Conservation (phyloP, 495 filamentous ascomycete species). For the Friedmanniomyces simplex region DNA sequence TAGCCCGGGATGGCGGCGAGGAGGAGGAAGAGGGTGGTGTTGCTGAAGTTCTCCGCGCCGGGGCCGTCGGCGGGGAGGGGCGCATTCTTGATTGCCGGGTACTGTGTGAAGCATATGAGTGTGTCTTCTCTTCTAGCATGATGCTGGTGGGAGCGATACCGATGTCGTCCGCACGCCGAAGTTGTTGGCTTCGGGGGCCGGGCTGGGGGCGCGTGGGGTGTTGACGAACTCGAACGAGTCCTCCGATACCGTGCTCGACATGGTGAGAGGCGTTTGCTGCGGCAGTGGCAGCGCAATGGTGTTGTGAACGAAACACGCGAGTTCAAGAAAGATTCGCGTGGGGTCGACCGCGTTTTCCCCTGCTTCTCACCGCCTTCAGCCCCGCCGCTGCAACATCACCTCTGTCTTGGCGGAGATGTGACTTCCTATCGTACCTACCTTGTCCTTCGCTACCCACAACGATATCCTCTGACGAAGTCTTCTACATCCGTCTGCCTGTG, state of each 20-base stretch:
- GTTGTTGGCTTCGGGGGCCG: constrained; percentile 48
- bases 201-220: constrained; percentile 56
- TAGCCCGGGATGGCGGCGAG: constrained; percentile 54
- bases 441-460: too few species aligned
- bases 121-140: neutral
- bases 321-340: too few species aligned
- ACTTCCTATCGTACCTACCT: too few species aligned
- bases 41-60: constrained; percentile 61
- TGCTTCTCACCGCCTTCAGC: too few species aligned
- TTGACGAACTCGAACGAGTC: constrained; percentile 64
- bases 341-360: too few species aligned
- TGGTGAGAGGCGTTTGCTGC: neutral
- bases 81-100: constrained; percentile 66
- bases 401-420: too few species aligned
- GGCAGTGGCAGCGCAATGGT: neutral
- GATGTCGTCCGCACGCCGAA: constrained; percentile 66
- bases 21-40: constrained; percentile 47
- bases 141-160: constrained; percentile 37
- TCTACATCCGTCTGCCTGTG: too few species aligned
- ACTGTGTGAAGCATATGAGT: constrained; percentile 38
- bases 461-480: too few species aligned
- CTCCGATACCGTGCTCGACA: constrained; percentile 33
- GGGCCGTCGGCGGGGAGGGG: constrained; percentile 68
- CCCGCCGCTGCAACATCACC: too few species aligned
- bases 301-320: neutral